A percentile compares a stretch with the other conserved stretches of the same genome.
Evolutionary conservation across 176 grass and related monocot genomes (phyloP).

Genomic region (Musa troglodytarum): DNA sequence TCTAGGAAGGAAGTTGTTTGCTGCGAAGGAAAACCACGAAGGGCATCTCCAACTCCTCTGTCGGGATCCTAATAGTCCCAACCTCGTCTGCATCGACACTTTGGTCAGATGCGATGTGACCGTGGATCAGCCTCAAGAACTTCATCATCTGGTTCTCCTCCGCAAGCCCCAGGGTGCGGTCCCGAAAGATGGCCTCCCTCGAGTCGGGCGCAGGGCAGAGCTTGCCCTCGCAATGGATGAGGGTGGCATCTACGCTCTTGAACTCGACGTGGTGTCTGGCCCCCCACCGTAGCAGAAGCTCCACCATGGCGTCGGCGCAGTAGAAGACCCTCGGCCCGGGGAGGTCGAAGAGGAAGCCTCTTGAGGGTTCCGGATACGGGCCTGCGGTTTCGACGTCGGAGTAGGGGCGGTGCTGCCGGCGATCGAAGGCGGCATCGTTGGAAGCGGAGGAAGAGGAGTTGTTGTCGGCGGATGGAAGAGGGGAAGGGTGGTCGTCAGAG

Average conservation of each 20-base stretch:
- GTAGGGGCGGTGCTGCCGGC: slow-evolving; percentile 31
- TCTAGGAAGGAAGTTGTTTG: too few species aligned
- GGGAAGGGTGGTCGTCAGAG: neutral
- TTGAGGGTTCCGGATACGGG: slow-evolving; percentile 37
- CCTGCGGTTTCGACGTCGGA: slow-evolving; percentile 48
- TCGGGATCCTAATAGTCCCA: too few species aligned
- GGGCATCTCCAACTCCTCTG: too few species aligned
- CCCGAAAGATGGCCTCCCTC: slow-evolving; percentile 15
- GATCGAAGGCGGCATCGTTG: slow-evolving; percentile 28
- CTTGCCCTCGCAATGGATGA: slow-evolving; percentile 65
- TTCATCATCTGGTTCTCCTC: too few species aligned
- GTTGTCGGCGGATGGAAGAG: neutral
- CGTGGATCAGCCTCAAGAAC: too few species aligned
- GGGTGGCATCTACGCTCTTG: slow-evolving; percentile 65
- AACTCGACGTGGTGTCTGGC: slow-evolving; percentile 78
- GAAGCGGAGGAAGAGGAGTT: slow-evolving; percentile 5
- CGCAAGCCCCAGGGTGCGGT: too few species aligned
- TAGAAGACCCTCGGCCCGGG: slow-evolving; percentile 64
- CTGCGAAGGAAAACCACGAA: too few species aligned
- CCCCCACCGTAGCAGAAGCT: slow-evolving; percentile 63
- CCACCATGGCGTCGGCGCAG: slow-evolving; percentile 72
- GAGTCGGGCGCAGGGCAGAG: slow-evolving; percentile 76
- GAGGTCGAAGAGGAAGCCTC: slow-evolving; percentile 57
- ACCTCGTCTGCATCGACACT: too few species aligned
- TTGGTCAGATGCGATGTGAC: too few species aligned